These are phyloP conservation scores for Casuarina glauca DNA, from an alignment of 306 rosid genomes.

Conservation along the genomic window DNA sequence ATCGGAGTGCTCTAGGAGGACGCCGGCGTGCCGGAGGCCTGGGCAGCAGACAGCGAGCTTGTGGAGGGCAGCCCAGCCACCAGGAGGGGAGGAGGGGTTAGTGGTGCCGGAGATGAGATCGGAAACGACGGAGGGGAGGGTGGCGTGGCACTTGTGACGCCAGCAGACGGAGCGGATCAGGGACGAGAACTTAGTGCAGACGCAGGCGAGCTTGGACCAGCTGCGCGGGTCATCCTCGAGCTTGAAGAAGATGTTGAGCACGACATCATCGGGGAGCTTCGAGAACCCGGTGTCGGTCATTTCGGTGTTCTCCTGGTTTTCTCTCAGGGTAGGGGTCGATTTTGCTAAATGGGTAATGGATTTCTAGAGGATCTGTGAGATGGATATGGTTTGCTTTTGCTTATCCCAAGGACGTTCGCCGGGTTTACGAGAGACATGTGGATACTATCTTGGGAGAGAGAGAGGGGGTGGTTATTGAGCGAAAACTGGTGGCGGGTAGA, in stretches of 20 bases:
- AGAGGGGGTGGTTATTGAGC: background rate
- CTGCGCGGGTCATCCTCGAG: constrained; percentile 81
- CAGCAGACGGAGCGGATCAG: constrained; percentile 62
- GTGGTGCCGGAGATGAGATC: constrained; percentile 38
- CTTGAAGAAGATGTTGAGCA: constrained; percentile 59
- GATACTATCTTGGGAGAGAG: background rate
- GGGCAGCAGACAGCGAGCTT: constrained; percentile 91
- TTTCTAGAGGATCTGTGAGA: background rate
- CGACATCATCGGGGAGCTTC: constrained; percentile 61
- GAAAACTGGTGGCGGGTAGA: background rate
- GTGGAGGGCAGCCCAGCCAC: constrained; percentile 60
- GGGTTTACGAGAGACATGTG: background rate
- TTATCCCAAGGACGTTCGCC: background rate
- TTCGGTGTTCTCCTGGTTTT: background rate
- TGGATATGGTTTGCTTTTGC: background rate
- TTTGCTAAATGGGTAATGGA: background rate
- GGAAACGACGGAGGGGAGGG: constrained; percentile 56
- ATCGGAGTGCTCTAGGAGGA: constrained; percentile 70
- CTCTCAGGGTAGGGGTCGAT: background rate
- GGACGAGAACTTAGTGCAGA: constrained; percentile 63
- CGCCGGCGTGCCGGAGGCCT: constrained; percentile 76
- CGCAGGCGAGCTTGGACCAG: constrained; percentile 85
- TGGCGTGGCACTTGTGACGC: constrained; percentile 46
- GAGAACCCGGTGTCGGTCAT: constrained; percentile 45
- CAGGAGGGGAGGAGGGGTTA: constrained; percentile 30